Evolutionary conservation across 2,329 filamentous ascomycete genomes (phyloP).

Genomic region (Cadophora malorum): DNA sequence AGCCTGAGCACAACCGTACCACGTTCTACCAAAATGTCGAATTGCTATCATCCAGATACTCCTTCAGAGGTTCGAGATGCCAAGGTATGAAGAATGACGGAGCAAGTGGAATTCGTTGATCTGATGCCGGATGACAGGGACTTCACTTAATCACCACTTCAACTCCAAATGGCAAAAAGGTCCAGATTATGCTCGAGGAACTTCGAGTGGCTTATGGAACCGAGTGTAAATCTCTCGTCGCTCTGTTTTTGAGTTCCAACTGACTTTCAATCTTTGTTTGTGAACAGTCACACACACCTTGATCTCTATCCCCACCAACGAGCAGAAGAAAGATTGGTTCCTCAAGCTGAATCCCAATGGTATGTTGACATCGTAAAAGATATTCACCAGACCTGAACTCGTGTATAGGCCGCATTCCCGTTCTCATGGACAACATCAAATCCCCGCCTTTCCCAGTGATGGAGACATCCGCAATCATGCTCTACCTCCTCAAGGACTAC

Average conservation of each 20-base stretch:
- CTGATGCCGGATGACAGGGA: slow-evolving; percentile 43
- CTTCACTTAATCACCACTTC: slow-evolving; percentile 58
- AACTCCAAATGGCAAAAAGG: slow-evolving; percentile 59
- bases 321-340: slow-evolving; percentile 51
- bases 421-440: slow-evolving; percentile 57
- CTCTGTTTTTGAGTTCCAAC: slow-evolving; percentile 35
- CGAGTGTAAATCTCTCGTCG: slow-evolving; percentile 54
- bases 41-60: slow-evolving; percentile 17
- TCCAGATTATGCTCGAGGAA: slow-evolving; percentile 62
- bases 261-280: neutral
- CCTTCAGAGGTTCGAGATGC: slow-evolving; percentile 28
- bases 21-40: neutral
- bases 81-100: slow-evolving; percentile 23
- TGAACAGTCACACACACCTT: slow-evolving; percentile 27
- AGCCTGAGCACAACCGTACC: neutral
- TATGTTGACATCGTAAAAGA: slow-evolving; percentile 18
- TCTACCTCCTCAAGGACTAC: slow-evolving; percentile 57
- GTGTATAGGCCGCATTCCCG: slow-evolving; percentile 51
- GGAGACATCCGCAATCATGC: slow-evolving; percentile 59
- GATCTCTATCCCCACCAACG: slow-evolving; percentile 41
- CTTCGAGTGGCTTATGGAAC: slow-evolving; percentile 56
- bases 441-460: slow-evolving; percentile 57
- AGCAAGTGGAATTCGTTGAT: neutral
- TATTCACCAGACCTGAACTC: neutral
- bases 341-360: slow-evolving; percentile 55